A percentile compares a stretch with the other conserved stretches of the same genome.
These are phyloP conservation scores for Phalaenopsis hybrid DNA, from an alignment of 116 monocot genomes.

Conservation along the genomic window DNA sequence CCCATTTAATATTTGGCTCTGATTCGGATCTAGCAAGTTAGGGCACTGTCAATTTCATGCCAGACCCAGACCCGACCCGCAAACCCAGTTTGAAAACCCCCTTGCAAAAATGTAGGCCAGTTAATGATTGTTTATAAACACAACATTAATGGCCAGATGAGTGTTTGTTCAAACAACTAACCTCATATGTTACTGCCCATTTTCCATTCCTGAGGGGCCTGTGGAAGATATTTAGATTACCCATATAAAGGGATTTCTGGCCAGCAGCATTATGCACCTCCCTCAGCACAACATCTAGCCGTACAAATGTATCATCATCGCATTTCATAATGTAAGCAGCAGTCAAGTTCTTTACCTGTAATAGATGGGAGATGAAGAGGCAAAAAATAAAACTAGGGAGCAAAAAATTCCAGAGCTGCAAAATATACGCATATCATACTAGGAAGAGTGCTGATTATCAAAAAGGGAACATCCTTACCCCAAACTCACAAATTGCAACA, in stretches of 20 bases:
- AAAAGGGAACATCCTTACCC: slow-evolving; percentile 41
- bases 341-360: slow-evolving; percentile 54
- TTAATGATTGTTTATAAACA: no score
- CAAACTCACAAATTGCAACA: slow-evolving; percentile 88
- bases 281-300: slow-evolving; percentile 70
- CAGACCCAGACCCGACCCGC: no score
- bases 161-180: slow-evolving; percentile 7
- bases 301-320: slow-evolving; percentile 94
- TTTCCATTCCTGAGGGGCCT: slow-evolving; percentile 92
- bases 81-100: no score
- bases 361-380: background rate
- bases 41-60: no score
- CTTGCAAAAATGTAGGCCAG: no score
- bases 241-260: slow-evolving; percentile 71
- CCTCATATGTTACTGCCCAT: slow-evolving; percentile 95
- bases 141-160: no score
- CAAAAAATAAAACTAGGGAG: background rate
- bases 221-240: slow-evolving; percentile 86
- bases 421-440: background rate
- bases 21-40: no score
- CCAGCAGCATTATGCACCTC: slow-evolving; percentile 31
- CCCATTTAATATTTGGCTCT: no score
- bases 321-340: slow-evolving; percentile 90
- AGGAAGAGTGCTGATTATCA: background rate
- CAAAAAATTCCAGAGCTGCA: background rate